A percentile compares a stretch with the other conserved stretches of the same genome.
Conservation (phyloP, 768 basidiomycete genomes). For the Kwoniella sp. region DNA sequence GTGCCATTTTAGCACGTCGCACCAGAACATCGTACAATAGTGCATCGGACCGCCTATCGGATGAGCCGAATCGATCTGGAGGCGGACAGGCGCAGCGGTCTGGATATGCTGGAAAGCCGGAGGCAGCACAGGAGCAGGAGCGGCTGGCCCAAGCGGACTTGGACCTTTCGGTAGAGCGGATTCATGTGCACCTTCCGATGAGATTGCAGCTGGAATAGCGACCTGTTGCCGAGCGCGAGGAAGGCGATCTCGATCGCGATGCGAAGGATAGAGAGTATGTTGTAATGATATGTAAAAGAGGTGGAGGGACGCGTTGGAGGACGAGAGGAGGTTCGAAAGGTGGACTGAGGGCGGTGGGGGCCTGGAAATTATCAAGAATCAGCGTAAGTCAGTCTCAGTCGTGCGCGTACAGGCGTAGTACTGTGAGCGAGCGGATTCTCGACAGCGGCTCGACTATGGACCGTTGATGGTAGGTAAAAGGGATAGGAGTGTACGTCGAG, state of each 20-base stretch:
- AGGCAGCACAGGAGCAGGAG: background rate
- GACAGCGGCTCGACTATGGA: too few relatives aligned
- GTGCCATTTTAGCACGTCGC: conserved; percentile 14
- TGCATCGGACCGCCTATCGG: conserved; percentile 14
- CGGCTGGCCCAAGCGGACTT: too few relatives aligned
- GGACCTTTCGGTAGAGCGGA: too few relatives aligned
- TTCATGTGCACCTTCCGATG: too few relatives aligned
- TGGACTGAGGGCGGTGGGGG: conserved; percentile 30
- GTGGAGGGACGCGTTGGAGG: conserved; percentile 32
- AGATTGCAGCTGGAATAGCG: background rate
- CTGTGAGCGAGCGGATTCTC: too few relatives aligned
- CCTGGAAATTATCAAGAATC: conserved; percentile 11
- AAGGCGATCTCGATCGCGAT: conserved; percentile 8
- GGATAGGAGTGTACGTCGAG: background rate
- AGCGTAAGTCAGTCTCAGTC: background rate
- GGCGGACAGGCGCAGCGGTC: conserved; percentile 12
- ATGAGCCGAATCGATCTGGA: conserved; percentile 1
- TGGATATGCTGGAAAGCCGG: conserved; percentile 19
- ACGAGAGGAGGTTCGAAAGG: conserved; percentile 33
- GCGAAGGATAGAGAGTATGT: conserved; percentile 26
- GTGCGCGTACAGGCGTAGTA: too few relatives aligned
- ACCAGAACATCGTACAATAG: conserved; percentile 25
- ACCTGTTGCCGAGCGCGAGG: background rate
- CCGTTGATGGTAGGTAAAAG: too few relatives aligned
- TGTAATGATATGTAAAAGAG: conserved; percentile 47